Evolutionary conservation across 805 yeast genomes (phyloP), one percentile per base, ranked within the genome.

Genomic region (Zygosaccharomyces kombuchaensis): DNA sequence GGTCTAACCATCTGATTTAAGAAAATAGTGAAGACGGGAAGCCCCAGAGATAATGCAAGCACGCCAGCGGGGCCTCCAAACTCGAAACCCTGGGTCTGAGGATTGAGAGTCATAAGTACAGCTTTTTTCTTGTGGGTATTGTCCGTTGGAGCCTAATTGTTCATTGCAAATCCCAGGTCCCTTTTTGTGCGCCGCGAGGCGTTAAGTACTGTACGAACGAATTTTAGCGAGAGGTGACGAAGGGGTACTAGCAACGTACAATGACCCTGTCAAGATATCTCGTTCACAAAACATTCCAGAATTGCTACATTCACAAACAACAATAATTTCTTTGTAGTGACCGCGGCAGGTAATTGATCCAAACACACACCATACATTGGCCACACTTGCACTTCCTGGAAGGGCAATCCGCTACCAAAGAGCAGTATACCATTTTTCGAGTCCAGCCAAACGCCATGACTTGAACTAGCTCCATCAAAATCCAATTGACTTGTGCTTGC

Each of bases 31-130:
- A 87, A 68, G 0, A 72, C 36, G 1, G 97, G 96, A 19, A 91
- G 70, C 1, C 84, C 84, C 1, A 79, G 12, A 0, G 91, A 68
- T 46, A 91, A 77, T 3, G 72, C 74, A 1, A 79, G 35, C 0
- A 93, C 88, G 4, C 99, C 99, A 0, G 76, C 63, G 4, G 75
- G 65, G 0, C 99, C 99, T 26, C 76, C 75, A 64, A 91, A 91
- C 64, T 91, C 98, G 48, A 71, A 70, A 38, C 81, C 77, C 3
- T 66, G 70, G 1, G 97, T 87, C 38, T 59, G 63, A 3, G 97
- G 97, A 59, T 91, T 91, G 52, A 83, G 55, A 37, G 37, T 46
- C 47, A 55, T 27, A 6, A 23, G 34, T 51, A 43, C 48, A 16
- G 29, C 27, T 23, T 39, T 19, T 13, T 29, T 29, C 14, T 29